Evolutionary conservation across 2,329 filamentous ascomycete genomes (phyloP), one percentile per base, ranked within the genome.

Genomic region (Paecilomyces formosus): DNA sequence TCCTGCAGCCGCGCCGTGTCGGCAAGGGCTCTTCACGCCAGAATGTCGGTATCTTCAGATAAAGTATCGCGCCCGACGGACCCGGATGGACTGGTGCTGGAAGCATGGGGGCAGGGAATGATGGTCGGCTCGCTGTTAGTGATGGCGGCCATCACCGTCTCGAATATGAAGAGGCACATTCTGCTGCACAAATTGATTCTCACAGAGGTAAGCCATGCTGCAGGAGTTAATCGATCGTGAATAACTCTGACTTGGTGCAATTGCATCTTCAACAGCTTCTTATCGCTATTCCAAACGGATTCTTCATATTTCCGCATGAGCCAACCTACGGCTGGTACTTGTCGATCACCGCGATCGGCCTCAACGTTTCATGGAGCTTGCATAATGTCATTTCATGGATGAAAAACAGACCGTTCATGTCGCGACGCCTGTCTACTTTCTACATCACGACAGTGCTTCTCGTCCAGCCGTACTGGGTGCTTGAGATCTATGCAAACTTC

Each of bases 331-430:
- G 82, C 54, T 88, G 85, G 85, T 88, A 85, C 70, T 76, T 88
- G 2, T 85, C 83, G 1, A 74, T 78, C 24, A 84, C 82, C 2
- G 85, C 82, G 7, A 81, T 87, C 7, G 78, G 83, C 18, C 78
- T 88, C 24, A 85, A 86, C 62, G 73, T 79, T n/a, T 86, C 83
- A 3, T 87, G 84, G 82, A 79, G 77, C 12, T 71, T 88, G 8
- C 85, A 88, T 69, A 88, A 88, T 62, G 77, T 88, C 60, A 84
- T 88, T 60, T 80, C 85, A 0, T 88, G 85, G 85, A 81, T 88
- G 70, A 88, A 88, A 70, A 85, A 82, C 61, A 81, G 79, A 56
- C 85, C 85, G 0, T 86, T 87, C 64, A 73, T 87, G 7, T 76
- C 76, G 2, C 76, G 71, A 30, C 71, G 74, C 7, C 77, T 79